A percentile compares a stretch with the other conserved stretches of the same genome.
Conservation (phyloP, 2,329 filamentous ascomycete genomes). For the Metarhizium album region DNA sequence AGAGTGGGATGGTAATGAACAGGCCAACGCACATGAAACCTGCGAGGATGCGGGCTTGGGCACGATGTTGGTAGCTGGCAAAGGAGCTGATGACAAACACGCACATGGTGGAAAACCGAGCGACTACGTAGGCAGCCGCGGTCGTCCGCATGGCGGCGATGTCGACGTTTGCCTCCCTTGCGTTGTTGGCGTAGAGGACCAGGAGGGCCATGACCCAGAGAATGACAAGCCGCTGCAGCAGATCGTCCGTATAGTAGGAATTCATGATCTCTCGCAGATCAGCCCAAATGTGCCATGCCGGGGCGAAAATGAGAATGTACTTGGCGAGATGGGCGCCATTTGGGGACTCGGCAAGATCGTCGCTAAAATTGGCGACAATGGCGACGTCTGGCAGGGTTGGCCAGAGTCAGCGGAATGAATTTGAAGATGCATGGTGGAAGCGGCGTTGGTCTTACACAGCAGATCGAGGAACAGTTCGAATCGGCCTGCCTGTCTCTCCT, state of each 20-base stretch:
- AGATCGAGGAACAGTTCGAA: slow-evolving; percentile 41
- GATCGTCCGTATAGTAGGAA: slow-evolving; percentile 40
- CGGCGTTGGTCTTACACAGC: slow-evolving; percentile 22
- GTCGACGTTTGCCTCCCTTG: slow-evolving; percentile 30
- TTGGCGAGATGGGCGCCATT: slow-evolving; percentile 32
- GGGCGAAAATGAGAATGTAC: slow-evolving; percentile 36
- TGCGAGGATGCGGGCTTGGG: slow-evolving; percentile 33
- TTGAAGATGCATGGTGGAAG: neutral
- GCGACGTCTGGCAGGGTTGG: slow-evolving; percentile 23
- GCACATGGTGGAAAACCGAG: slow-evolving; percentile 29
- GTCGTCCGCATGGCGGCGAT: slow-evolving; percentile 33
- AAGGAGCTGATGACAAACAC: slow-evolving; percentile 32
- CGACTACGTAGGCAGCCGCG: slow-evolving; percentile 34
- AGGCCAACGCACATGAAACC: slow-evolving; percentile 29
- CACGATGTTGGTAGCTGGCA: slow-evolving; percentile 34
- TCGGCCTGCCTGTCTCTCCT: slow-evolving; percentile 32
- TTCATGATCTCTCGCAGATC: slow-evolving; percentile 41
- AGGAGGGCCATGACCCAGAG: slow-evolving; percentile 40
- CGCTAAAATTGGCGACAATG: slow-evolving; percentile 39
- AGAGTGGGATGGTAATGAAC: slow-evolving; percentile 32
- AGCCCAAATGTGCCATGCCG: slow-evolving; percentile 39
- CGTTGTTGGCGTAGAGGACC: slow-evolving; percentile 38
- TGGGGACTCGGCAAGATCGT: slow-evolving; percentile 34
- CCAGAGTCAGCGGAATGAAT: neutral
- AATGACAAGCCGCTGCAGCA: slow-evolving; percentile 34